A percentile compares a stretch with the other conserved stretches of the same genome.
Evolutionary conservation across 441 rosid genomes (phyloP).

Genomic region (Gossypium lobatum): DNA sequence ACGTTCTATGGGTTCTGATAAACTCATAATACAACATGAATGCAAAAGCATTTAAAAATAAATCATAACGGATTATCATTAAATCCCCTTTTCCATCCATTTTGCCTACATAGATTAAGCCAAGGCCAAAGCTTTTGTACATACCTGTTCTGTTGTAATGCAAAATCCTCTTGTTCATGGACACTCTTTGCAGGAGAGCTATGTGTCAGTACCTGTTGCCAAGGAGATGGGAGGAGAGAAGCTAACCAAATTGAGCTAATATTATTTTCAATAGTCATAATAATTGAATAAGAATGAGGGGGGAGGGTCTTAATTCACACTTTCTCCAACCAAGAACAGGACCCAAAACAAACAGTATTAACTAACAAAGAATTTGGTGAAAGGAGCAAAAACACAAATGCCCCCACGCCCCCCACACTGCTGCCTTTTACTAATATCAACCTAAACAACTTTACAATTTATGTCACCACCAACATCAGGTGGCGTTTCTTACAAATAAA

Average conservation of each 20-base stretch:
- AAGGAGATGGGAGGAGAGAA: not conserved
- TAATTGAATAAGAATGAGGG: conserved; percentile 14
- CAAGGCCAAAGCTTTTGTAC: conserved; percentile 12
- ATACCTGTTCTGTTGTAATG: conserved; percentile 39
- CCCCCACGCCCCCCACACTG: conserved; percentile 35
- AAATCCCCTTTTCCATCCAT: not conserved
- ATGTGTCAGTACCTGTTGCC: not conserved
- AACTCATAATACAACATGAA: not conserved
- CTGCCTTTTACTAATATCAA: conserved; percentile 27
- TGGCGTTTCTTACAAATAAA: conserved; percentile 37
- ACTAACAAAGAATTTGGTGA: conserved; percentile 33
- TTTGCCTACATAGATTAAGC: not conserved
- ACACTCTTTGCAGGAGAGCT: not conserved
- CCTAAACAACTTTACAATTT: conserved; percentile 52
- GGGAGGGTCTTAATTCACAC: conserved; percentile 11
- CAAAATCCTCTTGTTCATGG: not conserved
- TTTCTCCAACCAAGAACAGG: conserved; percentile 2
- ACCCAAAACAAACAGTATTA: conserved; percentile 13
- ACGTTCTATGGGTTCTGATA: not conserved
- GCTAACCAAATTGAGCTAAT: conserved; percentile 9
- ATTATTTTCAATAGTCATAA: conserved; percentile 7
- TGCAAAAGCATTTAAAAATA: not conserved
- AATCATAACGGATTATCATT: not conserved
- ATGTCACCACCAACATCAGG: conserved; percentile 39
- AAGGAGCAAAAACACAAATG: conserved; percentile 30